These are phyloP conservation scores for Lactarius indigo DNA, from an alignment of 768 basidiomycete genomes.

Conservation along the genomic window DNA sequence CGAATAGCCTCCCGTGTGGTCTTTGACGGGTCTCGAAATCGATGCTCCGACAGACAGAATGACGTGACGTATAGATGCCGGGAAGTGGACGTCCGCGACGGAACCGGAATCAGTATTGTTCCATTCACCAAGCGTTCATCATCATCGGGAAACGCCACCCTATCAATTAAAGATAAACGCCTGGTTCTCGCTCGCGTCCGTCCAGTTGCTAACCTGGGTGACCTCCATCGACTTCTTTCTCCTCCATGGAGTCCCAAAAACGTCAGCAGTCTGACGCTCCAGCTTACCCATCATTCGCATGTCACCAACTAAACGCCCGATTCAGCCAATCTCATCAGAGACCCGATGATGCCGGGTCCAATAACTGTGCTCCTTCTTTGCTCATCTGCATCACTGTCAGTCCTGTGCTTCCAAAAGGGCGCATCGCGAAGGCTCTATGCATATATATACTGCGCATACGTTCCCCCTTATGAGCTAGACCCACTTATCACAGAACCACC, in stretches of 20 bases:
- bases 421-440: neutral
- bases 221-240: neutral
- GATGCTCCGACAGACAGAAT: neutral
- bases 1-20: too few species aligned
- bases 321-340: neutral
- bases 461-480: neutral
- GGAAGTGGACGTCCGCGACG: too few species aligned
- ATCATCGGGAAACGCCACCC: neutral
- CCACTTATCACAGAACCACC: neutral
- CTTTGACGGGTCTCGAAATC: neutral
- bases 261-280: neutral
- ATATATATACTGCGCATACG: neutral
- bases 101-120: neutral
- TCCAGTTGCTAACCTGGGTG: neutral
- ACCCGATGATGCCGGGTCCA: neutral
- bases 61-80: neutral
- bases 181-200: neutral
- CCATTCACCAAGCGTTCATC: too few species aligned
- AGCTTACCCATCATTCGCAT: constrained; percentile 3
- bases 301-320: neutral
- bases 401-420: neutral
- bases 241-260: neutral
- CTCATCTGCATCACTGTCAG: neutral
- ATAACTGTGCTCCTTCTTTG: neutral
- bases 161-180: neutral